Base-by-base conservation (phyloP, 345 rosid genomes). In the Corymbia maculata region DNA sequence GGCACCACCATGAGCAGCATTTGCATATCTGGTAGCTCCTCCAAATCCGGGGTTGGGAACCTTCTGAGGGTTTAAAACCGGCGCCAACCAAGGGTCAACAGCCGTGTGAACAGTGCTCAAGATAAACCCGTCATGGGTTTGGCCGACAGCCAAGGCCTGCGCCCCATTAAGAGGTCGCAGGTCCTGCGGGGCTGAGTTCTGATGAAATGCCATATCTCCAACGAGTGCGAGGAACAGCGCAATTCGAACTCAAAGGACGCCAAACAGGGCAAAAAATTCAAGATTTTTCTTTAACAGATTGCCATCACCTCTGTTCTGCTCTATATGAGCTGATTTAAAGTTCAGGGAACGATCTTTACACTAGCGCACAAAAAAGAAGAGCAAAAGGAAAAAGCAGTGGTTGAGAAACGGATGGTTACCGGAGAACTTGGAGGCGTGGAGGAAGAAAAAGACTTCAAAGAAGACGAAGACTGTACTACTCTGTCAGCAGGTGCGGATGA, bases 131-230 rank as follows among this genome's bases (percentile, higher is more conserved):
- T 93, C 94, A 5, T 85, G 89, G 32, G 88, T 90, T 91, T 91
- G 89, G 86, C 85, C 90, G 6, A 90, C 11, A 17, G 86, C 87
- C 22, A 89, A 57, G 47, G 92, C 89, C 32, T 89, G 91, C 24
- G 90, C 90, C 59, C 90, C 85, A 82, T 92, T 90, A 70, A 92
- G 51, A 11, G 93, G 95, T 79, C 93, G 90, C n/a, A 88, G 93
- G 86, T 94, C 96, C 50, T 89, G 89, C 6, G 94, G 93, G 9
- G 90, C 59, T 13, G 91, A 90, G 88, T 88, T 93, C 68, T 92
- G 95, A 93, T 94, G 96, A 92, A 93, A 93, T 57, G 94, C 98
- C 98, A 95, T 94, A 55, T 49, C 87, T 86, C 61, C 26, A 87
- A 75, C 13, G 75, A 36, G 52, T 15, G 3, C 44, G 30, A 22